Evolutionary conservation across 495 filamentous ascomycete species (phyloP), one percentile per base, ranked within the genome.

Genomic region (Hyaloscypha variabilis): DNA sequence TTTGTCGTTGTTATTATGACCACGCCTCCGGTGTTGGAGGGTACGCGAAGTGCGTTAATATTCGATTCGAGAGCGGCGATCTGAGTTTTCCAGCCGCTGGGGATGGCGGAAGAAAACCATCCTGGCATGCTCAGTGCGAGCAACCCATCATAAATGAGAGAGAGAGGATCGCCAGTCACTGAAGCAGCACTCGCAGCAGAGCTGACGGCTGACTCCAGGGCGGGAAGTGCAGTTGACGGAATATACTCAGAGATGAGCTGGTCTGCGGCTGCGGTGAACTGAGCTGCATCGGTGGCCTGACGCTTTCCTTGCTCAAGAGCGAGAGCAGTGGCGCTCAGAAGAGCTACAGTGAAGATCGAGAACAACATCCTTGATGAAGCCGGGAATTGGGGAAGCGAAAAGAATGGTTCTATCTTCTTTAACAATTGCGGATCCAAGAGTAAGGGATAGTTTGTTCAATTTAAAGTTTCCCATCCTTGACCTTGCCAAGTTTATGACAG

Each of bases 91-190:
- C 56, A 63, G 24, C 19, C 60, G 46, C 52, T 24, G 3, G 70
- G 70, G 14, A 67, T 39, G 39, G 70, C 63, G 4, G 66, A 68
- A 24, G 59, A 36, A 53, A 69, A 69, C 66, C 69, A 71, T 10
- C 8, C 63, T 17, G 67, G 67, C 26, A 66, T 56, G 17, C 52
- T 60, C 1, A 24, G 52, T 8, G 58, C 64, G 8, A 51, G 17
- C 21, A 71, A 36, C 0, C 63, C 69, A 24, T 59, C 49, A 21
- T 59, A 53, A 51, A 69, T 34, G 39, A 67, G 59, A 36, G 61
- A 54, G 13, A 50, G 34, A 19, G 60, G 8, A 58, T 71, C 63
- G 25, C 64, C 65, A 31, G 56, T 56, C 21, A 71, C 58, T 28
- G 26, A 53, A 24, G 69, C 69, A 3, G 53, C 58, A 13, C 26